Evolutionary conservation across 352 stramenopile genomes (phyloP).

Genomic region (Pseudoperonospora humuli): DNA sequence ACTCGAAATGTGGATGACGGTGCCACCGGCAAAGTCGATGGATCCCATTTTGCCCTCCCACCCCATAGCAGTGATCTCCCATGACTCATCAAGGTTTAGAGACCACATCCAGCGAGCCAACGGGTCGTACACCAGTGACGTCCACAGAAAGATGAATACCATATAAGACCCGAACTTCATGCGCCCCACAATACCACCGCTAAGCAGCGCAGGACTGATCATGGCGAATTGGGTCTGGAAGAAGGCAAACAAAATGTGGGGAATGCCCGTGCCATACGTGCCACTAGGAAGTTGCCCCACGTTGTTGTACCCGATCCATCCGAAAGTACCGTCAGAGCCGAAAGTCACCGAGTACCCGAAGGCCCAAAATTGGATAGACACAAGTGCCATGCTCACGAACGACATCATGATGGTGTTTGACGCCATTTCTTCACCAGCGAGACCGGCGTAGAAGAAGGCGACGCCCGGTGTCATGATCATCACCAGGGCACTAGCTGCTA

Average conservation of each 20-base stretch:
- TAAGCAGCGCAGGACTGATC: constrained; percentile 69
- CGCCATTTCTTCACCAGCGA: constrained; percentile 66
- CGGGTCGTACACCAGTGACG: constrained; percentile 75
- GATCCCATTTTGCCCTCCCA: constrained; percentile 62
- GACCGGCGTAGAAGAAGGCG: constrained; percentile 76
- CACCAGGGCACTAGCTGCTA: constrained; percentile 44
- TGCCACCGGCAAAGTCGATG: constrained; percentile 77
- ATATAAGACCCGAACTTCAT: constrained; percentile 78
- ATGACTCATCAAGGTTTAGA: constrained; percentile 45
- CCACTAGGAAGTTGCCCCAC: constrained; percentile 31
- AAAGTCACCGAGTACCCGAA: constrained; percentile 77
- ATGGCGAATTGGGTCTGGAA: constrained; percentile 82
- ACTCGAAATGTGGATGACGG: constrained; percentile 73
- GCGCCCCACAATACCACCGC: constrained; percentile 70
- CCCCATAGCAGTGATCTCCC: constrained; percentile 31
- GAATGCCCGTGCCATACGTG: constrained; percentile 54
- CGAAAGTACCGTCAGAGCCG: constrained; percentile 49
- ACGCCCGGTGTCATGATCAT: constrained; percentile 72
- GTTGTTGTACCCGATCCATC: constrained; percentile 54
- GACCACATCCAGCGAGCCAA: constrained; percentile 82
- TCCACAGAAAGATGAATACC: constrained; percentile 73
- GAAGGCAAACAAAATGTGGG: constrained; percentile 65
- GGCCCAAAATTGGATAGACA: constrained; percentile 74
- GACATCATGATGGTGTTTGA: constrained; percentile 83
- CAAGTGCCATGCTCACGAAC: constrained; percentile 63